A percentile compares a stretch with the other conserved stretches of the same genome.
These are phyloP conservation scores for Zymoseptoria pseudotritici DNA, from an alignment of 2,329 filamentous ascomycete species.

Conservation along the genomic window DNA sequence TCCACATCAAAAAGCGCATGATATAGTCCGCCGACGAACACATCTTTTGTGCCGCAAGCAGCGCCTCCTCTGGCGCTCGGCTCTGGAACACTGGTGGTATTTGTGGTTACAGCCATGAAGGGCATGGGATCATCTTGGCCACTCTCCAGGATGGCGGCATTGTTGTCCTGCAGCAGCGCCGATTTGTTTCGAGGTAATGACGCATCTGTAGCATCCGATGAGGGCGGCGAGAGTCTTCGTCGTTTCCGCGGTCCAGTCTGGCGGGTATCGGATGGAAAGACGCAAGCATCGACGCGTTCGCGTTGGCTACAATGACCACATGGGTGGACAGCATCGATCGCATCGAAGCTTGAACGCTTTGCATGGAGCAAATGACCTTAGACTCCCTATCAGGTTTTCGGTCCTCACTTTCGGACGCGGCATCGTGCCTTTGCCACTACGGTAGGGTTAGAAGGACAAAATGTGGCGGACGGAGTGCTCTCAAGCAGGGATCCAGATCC, in stretches of 20 bases:
- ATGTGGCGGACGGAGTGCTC: neutral
- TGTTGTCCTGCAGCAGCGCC: neutral
- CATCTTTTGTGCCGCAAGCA: neutral
- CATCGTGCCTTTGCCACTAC: conserved; percentile 6
- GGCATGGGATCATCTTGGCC: neutral
- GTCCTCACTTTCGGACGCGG: conserved; percentile 16
- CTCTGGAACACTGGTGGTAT: conserved; percentile 12
- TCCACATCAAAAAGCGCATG: conserved; percentile 9
- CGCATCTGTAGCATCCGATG: conserved; percentile 1
- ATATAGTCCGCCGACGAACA: neutral
- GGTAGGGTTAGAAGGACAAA: neutral
- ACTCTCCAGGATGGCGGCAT: neutral
- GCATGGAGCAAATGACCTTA: conserved; percentile 16
- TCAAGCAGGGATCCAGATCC: neutral
- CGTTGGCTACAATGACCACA: conserved; percentile 17
- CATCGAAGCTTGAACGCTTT: conserved; percentile 20
- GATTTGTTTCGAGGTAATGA: conserved; percentile 1
- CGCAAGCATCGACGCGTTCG: conserved; percentile 13
- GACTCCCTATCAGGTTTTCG: conserved; percentile 12
- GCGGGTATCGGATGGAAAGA: conserved; percentile 13
- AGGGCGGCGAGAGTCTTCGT: conserved; percentile 12
- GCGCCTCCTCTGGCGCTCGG: conserved; percentile 3
- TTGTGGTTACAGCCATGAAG: conserved; percentile 5
- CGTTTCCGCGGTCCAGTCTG: conserved; percentile 8
- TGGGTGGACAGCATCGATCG: conserved; percentile 16